These are phyloP conservation scores for Tolypocladium endophyticum DNA, from an alignment of 2,329 filamentous ascomycete genomes.

Conservation along the genomic window DNA sequence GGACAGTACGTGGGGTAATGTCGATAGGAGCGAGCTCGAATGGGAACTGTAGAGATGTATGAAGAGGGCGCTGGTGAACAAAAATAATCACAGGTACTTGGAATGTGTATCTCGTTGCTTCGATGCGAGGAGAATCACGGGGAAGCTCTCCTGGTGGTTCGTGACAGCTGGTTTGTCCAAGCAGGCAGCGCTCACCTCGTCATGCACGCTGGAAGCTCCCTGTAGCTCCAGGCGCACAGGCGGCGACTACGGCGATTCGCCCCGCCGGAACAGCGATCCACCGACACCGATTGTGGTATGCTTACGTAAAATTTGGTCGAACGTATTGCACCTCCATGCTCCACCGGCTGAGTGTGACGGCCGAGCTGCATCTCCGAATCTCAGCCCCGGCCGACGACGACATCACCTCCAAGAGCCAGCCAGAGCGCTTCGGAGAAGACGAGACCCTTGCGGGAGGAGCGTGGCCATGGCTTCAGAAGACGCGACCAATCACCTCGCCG, in stretches of 20 bases:
- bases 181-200: slow-evolving; percentile 7
- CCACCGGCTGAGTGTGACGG: background rate
- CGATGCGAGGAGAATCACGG: background rate
- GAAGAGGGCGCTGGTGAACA: background rate
- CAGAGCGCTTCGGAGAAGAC: background rate
- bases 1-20: background rate
- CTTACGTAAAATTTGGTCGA: slow-evolving; percentile 2
- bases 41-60: background rate
- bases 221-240: background rate
- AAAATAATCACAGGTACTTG: background rate
- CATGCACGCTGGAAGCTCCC: slow-evolving; percentile 7
- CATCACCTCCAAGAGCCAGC: background rate
- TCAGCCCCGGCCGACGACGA: slow-evolving; percentile 1
- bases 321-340: background rate
- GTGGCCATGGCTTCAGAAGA: slow-evolving; percentile 43
- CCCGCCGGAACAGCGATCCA: slow-evolving; percentile 19
- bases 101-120: background rate
- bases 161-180: background rate
- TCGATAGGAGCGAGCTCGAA: background rate
- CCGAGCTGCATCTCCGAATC: background rate
- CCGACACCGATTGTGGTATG: slow-evolving; percentile 10
- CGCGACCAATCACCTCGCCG: slow-evolving; percentile 45
- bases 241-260: slow-evolving; percentile 3
- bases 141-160: background rate
- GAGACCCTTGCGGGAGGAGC: background rate